Conservation (phyloP, 495 filamentous ascomycete species). For the Neurospora tetrasperma region DNA sequence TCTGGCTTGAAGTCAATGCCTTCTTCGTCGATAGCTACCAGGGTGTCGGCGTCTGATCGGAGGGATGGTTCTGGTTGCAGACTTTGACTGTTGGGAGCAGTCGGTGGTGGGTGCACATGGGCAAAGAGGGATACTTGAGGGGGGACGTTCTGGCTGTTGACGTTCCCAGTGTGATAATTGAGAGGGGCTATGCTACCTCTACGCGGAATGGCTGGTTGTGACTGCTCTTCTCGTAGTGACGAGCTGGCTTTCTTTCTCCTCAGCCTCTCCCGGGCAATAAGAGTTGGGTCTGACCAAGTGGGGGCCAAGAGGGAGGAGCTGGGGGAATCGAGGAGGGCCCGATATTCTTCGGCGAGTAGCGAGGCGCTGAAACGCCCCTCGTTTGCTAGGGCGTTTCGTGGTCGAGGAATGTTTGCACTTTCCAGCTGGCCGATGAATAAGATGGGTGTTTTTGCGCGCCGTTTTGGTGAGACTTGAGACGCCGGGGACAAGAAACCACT, state of each 20-base stretch:
- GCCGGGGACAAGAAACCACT: constrained; percentile 9
- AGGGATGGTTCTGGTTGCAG: constrained; percentile 14
- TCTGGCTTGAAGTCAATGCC: constrained; percentile 29
- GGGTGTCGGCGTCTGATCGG: constrained; percentile 33
- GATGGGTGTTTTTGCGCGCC: constrained; percentile 36
- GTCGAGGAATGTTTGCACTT: constrained; percentile 7
- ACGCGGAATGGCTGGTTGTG: background rate
- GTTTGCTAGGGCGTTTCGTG: constrained; percentile 14
- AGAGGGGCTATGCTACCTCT: background rate
- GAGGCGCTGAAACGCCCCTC: constrained; percentile 28
- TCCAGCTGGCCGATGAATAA: constrained; percentile 33
- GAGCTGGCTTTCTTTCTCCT: background rate
- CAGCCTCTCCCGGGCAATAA: background rate
- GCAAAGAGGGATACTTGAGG: background rate
- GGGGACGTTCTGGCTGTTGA: background rate
- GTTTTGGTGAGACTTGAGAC: constrained; percentile 9
- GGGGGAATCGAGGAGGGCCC: constrained; percentile 29
- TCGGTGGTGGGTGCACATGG: background rate
- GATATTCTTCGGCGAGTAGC: constrained; percentile 37
- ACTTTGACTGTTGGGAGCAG: constrained; percentile 6
- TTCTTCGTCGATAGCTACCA: constrained; percentile 36
- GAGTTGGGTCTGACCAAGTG: constrained; percentile 13
- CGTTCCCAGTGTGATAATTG: background rate
- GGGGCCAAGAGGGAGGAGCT: constrained; percentile 11
- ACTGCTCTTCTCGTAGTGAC: background rate